A percentile compares a stretch with the other conserved stretches of the same genome.
Conservation (phyloP, 2,329 filamentous ascomycete genomes). For the Cladophialophora chaetospira region DNA sequence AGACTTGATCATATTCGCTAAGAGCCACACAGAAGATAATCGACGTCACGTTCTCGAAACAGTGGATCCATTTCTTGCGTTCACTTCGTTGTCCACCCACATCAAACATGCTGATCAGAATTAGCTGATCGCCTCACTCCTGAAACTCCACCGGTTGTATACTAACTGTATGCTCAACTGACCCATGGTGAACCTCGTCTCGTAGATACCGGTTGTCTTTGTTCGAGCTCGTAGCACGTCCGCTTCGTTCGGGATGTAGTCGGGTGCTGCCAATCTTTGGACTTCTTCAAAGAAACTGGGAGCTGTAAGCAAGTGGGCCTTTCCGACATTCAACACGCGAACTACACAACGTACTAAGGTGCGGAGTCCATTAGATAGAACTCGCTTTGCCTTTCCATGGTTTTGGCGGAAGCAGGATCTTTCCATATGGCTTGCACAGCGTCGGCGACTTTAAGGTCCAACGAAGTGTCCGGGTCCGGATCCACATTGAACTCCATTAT, state of each 20-base stretch:
- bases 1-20: slow-evolving; percentile 96
- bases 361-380: slow-evolving; percentile 99
- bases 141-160: not conserved
- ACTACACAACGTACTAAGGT: slow-evolving; percentile 75
- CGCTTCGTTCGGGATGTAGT: slow-evolving; percentile 91
- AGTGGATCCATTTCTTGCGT: slow-evolving; percentile 99
- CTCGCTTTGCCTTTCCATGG: slow-evolving; percentile 93
- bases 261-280: slow-evolving; percentile 74
- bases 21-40: slow-evolving; percentile 99
- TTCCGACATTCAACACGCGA: too few relatives aligned
- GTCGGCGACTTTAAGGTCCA: slow-evolving; percentile 77
- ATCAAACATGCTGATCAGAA: slow-evolving; percentile 84
- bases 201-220: slow-evolving; percentile 98
- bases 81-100: slow-evolving; percentile 96
- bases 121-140: slow-evolving; percentile 28
- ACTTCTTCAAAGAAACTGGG: slow-evolving; percentile 93
- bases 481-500: slow-evolving; percentile 87
- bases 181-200: slow-evolving; percentile 97
- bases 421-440: slow-evolving; percentile 88
- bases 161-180: slow-evolving; percentile 96
- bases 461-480: slow-evolving; percentile 80
- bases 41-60: slow-evolving; percentile 98
- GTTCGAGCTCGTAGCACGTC: slow-evolving; percentile 94
- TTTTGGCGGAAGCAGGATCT: slow-evolving; percentile 76
- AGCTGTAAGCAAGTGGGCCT: slow-evolving; percentile 21